phyloP scores from a whole-genome alignment of 495 filamentous ascomycete genomes.

The Hypoxylon rickii region DNA sequence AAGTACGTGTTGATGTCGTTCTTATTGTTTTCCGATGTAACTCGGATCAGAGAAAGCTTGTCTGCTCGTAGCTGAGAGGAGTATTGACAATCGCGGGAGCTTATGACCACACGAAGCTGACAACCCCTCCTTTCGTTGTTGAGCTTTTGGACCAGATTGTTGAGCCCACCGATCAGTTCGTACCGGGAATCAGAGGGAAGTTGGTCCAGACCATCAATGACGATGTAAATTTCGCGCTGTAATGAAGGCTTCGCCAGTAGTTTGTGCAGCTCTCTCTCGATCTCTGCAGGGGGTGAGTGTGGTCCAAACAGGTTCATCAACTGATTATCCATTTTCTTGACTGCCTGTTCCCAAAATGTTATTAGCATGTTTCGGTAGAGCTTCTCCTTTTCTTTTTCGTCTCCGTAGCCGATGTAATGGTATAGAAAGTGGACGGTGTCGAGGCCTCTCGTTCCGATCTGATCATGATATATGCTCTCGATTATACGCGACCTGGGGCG shows the following conservation, averaged over 20 bases:
- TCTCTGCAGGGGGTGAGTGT: not conserved
- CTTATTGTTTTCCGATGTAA: not conserved
- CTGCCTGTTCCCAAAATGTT: constrained; percentile 4
- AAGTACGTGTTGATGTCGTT: constrained; percentile 3
- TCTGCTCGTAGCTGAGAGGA: not conserved
- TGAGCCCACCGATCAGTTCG: not conserved
- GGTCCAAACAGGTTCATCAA: not conserved
- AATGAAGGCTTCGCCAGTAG: not conserved
- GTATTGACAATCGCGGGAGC: not conserved
- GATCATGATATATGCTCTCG: not conserved
- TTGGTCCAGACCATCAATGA: constrained; percentile 16
- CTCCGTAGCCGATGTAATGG: constrained; percentile 2
- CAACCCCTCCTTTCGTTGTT: not conserved
- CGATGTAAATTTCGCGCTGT: constrained; percentile 20
- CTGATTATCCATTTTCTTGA: not conserved
- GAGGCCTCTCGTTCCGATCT: not conserved
- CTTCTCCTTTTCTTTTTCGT: not conserved
- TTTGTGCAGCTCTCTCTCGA: not conserved
- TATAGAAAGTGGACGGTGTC: constrained; percentile 1
- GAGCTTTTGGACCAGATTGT: not conserved
- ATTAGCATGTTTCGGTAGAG: constrained; percentile 5
- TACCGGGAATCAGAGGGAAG: not conserved
- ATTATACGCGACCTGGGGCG: not conserved
- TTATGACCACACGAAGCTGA: not conserved
- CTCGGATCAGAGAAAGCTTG: not conserved